These are phyloP conservation scores for Quercus phellos DNA, from an alignment of 331 rosid genomes.

Conservation along the genomic window DNA sequence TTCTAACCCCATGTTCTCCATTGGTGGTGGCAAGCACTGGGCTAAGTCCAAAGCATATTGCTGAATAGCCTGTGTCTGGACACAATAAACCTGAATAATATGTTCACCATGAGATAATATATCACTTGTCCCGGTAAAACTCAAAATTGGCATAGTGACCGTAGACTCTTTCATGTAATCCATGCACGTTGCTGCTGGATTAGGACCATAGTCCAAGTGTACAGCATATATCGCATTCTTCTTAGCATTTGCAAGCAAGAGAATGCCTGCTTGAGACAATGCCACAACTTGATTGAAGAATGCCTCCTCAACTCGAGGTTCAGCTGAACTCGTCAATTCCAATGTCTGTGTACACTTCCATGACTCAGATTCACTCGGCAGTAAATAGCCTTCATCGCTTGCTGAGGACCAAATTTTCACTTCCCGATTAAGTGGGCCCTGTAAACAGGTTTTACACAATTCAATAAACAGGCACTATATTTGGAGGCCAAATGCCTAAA, in stretches of 20 bases:
- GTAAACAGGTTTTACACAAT: slow-evolving; percentile 15
- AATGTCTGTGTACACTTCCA: slow-evolving; percentile 91
- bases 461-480: slow-evolving; percentile 7
- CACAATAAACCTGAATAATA: slow-evolving; percentile 90
- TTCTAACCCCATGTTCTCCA: slow-evolving; percentile 66
- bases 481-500: neutral
- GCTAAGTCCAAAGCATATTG: slow-evolving; percentile 95
- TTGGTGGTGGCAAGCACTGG: slow-evolving; percentile 88
- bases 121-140: slow-evolving; percentile 92
- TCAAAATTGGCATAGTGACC: slow-evolving; percentile 93
- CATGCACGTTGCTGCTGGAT: slow-evolving; percentile 76
- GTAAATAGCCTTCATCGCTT: slow-evolving; percentile 89
- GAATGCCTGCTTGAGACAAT: slow-evolving; percentile 84
- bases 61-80: slow-evolving; percentile 96
- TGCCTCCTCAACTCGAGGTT: slow-evolving; percentile 63
- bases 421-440: slow-evolving; percentile 91
- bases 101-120: slow-evolving; percentile 75
- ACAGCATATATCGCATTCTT: slow-evolving; percentile 96
- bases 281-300: slow-evolving; percentile 95
- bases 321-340: slow-evolving; percentile 83
- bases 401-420: slow-evolving; percentile 88
- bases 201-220: slow-evolving; percentile 79
- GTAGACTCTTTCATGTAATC: slow-evolving; percentile 93
- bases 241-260: slow-evolving; percentile 95
- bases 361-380: slow-evolving; percentile 75